phyloP scores from a whole-genome alignment of 83 land plant species.

The Picea engelmannii region DNA sequence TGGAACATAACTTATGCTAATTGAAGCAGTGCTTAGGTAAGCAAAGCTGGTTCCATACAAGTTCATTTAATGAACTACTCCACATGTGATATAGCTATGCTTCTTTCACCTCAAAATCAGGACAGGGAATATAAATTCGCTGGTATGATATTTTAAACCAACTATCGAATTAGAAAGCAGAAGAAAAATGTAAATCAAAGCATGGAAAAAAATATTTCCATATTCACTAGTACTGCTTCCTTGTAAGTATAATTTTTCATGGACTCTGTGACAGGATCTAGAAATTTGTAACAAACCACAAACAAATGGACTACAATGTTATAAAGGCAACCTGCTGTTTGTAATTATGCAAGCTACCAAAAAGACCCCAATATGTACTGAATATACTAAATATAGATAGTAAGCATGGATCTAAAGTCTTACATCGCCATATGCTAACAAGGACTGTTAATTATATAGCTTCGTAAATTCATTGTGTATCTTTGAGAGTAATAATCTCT shows the following conservation, averaged over 20 bases:
- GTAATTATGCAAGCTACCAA: no score
- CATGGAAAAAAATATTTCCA: background rate
- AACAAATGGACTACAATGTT: slow-evolving; percentile 38
- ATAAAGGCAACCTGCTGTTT: slow-evolving; percentile 17
- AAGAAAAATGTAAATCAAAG: background rate
- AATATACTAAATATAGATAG: no score
- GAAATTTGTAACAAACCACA: slow-evolving; percentile 32
- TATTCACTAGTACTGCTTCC: slow-evolving; percentile 32
- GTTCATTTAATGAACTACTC: slow-evolving; percentile 31
- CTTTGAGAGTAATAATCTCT: no score
- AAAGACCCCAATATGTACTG: no score
- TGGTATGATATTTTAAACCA: no score
- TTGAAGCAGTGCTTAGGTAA: slow-evolving; percentile 45
- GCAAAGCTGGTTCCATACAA: slow-evolving; percentile 40
- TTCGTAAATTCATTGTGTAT: no score
- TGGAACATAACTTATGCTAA: slow-evolving; percentile 41
- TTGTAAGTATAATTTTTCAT: slow-evolving; percentile 47
- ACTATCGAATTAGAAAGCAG: slow-evolving; percentile 21
- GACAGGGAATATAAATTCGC: no score
- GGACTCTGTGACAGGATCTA: slow-evolving; percentile 33
- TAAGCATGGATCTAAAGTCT: no score
- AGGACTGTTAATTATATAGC: no score
- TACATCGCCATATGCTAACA: no score
- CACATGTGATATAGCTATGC: slow-evolving; percentile 9
- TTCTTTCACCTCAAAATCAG: no score